Evolutionary conservation across 2,329 filamentous ascomycete genomes (phyloP), one percentile per base, ranked within the genome.

Genomic region (Lachnellula willkommii): DNA sequence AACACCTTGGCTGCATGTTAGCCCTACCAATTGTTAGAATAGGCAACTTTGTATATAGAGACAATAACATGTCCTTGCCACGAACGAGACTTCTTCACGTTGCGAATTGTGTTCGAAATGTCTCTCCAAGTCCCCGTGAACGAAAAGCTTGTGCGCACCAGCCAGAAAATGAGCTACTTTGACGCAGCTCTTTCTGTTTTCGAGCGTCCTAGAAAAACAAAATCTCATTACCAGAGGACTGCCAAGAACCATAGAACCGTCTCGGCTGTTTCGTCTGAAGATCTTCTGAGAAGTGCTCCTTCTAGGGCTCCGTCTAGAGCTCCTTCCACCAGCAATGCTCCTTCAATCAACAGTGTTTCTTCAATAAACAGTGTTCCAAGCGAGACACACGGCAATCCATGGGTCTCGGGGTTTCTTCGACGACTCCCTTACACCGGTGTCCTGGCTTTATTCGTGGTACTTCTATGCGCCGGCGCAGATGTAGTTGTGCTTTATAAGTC

Each of bases 401-500:
- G 52, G 52, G 22, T 35, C 17, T 24, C 52, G 8, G 47, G 52
- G 6, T 49, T 50, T 24, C 14, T 32, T 14, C 12, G 20, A 32
- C 52, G 39, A 28, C 39, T 50, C 1, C 47, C 36, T 9, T 54
- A 45, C 12, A 17, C 36, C 4, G 52, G 52, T 24, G 52, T 36
- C 15, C 17, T 54, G 17, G 45, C 52, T 15, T 32, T 54, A 11
- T 37, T 54, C 20, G 36, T 28, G 17, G 46, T 49, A 36, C 12
- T 54, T 15, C 11, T 50, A n/a, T 54, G 52, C 15, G 47, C 47
- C 24, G 37, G 24, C 26, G 45, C 52, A n/a, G 46, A 42, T 32
- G 46, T 17, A 17, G 36, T 45, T n/a, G 28, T 54, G 6, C 24
- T 50, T 5, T 49, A 39, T 14, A 42, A 50, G 37, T 50, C 47